These are phyloP conservation scores for Alternaria hordeiaustralica DNA, from an alignment of 2,329 filamentous ascomycete genomes.

Conservation along the genomic window DNA sequence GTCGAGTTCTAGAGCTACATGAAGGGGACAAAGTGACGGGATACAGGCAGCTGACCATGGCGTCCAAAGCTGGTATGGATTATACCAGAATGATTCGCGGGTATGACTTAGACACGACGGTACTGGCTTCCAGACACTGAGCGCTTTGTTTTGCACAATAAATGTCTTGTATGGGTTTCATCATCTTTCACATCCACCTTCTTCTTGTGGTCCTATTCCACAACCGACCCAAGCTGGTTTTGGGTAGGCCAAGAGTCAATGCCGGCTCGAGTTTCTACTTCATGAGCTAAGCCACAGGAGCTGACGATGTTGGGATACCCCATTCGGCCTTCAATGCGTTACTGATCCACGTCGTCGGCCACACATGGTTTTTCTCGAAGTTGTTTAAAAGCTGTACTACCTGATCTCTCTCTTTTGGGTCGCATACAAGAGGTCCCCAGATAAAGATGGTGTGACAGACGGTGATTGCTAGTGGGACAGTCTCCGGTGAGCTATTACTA, in stretches of 20 bases:
- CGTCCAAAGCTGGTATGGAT: not conserved
- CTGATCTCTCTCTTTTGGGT: constrained; percentile 25
- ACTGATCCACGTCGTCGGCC: constrained; percentile 43
- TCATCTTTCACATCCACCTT: not conserved
- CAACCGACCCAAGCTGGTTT: not conserved
- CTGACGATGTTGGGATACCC: constrained; percentile 13
- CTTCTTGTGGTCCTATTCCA: not conserved
- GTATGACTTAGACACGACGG: not conserved
- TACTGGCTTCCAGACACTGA: not conserved
- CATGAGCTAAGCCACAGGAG: not conserved
- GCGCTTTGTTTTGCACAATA: not conserved
- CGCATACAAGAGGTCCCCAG: constrained; percentile 32
- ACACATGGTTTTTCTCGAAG: constrained; percentile 32
- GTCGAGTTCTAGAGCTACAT: not conserved
- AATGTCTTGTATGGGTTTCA: not conserved
- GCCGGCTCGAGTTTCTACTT: not conserved
- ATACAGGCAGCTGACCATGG: not conserved
- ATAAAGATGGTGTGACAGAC: constrained; percentile 38
- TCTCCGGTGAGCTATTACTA: constrained; percentile 33
- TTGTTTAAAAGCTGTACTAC: constrained; percentile 30
- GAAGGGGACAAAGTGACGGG: not conserved
- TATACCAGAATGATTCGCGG: not conserved
- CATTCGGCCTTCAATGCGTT: constrained; percentile 36
- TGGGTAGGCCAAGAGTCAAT: not conserved
- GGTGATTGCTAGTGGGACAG: constrained; percentile 29